Conservation (phyloP, 345 rosid genomes). For the Citrus sp. region DNA sequence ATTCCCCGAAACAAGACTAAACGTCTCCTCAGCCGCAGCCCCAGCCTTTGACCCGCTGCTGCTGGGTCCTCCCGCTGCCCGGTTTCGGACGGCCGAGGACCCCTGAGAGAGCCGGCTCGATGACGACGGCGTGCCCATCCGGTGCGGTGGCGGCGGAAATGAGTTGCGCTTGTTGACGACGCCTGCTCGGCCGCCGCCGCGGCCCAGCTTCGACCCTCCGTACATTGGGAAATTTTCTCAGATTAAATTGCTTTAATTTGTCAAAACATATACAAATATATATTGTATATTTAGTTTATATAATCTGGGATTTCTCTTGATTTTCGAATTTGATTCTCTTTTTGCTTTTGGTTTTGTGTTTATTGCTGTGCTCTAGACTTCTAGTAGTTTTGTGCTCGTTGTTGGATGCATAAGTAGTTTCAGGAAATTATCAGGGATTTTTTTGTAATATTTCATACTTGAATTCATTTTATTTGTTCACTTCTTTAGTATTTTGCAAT, state of each 20-base stretch:
- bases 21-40: conserved; percentile 57
- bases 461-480: not conserved
- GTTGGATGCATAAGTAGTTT: not conserved
- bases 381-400: not conserved
- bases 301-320: not conserved
- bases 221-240: conserved; percentile 22
- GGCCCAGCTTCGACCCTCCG: conserved; percentile 45
- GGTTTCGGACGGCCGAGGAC: conserved; percentile 26
- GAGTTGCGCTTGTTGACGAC: conserved; percentile 39
- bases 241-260: not conserved
- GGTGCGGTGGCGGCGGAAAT: conserved; percentile 41
- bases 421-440: not conserved
- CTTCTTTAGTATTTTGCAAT: too few relatives aligned
- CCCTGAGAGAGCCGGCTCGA: conserved; percentile 23
- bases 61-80: not conserved
- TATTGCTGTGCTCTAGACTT: not conserved
- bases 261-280: not conserved
- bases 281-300: not conserved
- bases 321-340: not conserved
- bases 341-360: not conserved
- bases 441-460: not conserved
- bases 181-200: conserved; percentile 42
- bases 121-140: conserved; percentile 18
- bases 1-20: conserved; percentile 62
- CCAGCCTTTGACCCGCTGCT: conserved; percentile 12